phyloP scores from a whole-genome alignment of 2,329 filamentous ascomycete genomes.

The Ophiostoma australiae region DNA sequence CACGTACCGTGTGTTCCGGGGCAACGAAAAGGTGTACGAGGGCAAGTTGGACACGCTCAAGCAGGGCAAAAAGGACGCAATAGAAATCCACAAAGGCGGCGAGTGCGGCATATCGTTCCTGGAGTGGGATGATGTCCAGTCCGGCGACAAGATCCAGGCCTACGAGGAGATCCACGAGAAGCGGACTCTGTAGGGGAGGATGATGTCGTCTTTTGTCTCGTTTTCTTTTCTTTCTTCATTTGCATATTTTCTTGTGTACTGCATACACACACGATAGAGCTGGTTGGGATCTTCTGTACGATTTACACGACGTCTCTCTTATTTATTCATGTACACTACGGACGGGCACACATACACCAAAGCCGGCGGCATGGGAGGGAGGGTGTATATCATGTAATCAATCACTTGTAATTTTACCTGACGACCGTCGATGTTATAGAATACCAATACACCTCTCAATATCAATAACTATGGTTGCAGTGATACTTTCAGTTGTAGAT shows the following conservation, averaged over 20 bases:
- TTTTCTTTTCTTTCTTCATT: background rate
- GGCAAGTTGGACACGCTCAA: slow-evolving; percentile 84
- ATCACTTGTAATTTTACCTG: slow-evolving; percentile 2
- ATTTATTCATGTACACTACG: background rate
- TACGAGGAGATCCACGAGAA: slow-evolving; percentile 76
- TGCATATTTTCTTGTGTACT: background rate
- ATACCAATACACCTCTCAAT: slow-evolving; percentile 11
- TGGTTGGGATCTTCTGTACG: slow-evolving; percentile 2
- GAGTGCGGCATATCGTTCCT: slow-evolving; percentile 90
- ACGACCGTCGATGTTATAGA: background rate
- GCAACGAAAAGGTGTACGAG: slow-evolving; percentile 68
- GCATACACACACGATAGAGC: background rate
- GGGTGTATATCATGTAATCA: background rate
- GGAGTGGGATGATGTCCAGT: slow-evolving; percentile 69
- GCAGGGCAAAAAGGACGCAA: slow-evolving; percentile 85
- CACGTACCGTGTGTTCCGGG: slow-evolving; percentile 67
- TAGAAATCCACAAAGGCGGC: slow-evolving; percentile 83
- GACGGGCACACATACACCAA: background rate
- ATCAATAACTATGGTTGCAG: background rate
- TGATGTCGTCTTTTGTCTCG: background rate
- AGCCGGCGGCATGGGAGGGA: background rate
- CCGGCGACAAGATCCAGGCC: slow-evolving; percentile 81
- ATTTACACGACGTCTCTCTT: background rate
- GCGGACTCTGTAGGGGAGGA: slow-evolving; percentile 46
- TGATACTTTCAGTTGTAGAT: background rate